A percentile compares a stretch with the other conserved stretches of the same genome.
Conservation (phyloP, 495 filamentous ascomycete genomes). For the Darksidea phi region DNA sequence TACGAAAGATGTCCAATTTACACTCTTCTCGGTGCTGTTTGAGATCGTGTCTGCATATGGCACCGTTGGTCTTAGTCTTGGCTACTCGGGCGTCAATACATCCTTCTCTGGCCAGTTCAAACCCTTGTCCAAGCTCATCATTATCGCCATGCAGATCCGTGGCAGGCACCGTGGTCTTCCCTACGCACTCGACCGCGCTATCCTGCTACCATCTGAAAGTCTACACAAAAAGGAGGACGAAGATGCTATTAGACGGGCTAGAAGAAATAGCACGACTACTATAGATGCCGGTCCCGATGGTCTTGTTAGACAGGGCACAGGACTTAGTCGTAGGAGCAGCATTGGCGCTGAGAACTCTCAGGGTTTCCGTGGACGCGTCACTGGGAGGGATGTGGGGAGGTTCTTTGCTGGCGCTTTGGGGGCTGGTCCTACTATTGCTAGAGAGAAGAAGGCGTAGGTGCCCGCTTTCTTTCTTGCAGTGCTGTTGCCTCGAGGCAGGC, state of each 20-base stretch:
- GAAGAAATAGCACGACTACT: conserved; percentile 2
- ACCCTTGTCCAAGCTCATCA: conserved; percentile 80
- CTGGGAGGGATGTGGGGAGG: conserved; percentile 1
- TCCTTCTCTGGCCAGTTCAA: conserved; percentile 79
- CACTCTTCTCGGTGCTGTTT: conserved; percentile 80
- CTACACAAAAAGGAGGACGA: conserved; percentile 66
- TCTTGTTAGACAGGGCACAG: conserved; percentile 2
- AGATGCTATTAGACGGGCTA: conserved; percentile 16
- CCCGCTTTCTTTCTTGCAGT: not conserved
- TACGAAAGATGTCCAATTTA: conserved; percentile 61
- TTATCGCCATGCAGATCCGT: conserved; percentile 90
- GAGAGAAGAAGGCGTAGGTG: conserved; percentile 23
- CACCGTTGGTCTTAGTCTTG: conserved; percentile 87
- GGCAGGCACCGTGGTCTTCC: conserved; percentile 90
- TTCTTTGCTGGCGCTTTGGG: conserved; percentile 23
- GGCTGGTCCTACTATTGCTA: conserved; percentile 26
- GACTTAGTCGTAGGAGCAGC: conserved; percentile 14
- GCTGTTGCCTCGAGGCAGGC: no score
- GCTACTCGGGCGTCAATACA: conserved; percentile 70
- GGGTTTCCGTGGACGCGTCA: not conserved
- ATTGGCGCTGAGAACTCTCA: not conserved
- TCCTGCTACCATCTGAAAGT: conserved; percentile 75
- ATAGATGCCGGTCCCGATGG: not conserved
- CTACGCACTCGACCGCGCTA: conserved; percentile 87
- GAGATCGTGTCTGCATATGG: conserved; percentile 92